A percentile compares a stretch with the other conserved stretches of the same genome.
Evolutionary conservation across 2,329 filamentous ascomycete genomes (phyloP).

Genomic region (Trichoderma pleuroti): DNA sequence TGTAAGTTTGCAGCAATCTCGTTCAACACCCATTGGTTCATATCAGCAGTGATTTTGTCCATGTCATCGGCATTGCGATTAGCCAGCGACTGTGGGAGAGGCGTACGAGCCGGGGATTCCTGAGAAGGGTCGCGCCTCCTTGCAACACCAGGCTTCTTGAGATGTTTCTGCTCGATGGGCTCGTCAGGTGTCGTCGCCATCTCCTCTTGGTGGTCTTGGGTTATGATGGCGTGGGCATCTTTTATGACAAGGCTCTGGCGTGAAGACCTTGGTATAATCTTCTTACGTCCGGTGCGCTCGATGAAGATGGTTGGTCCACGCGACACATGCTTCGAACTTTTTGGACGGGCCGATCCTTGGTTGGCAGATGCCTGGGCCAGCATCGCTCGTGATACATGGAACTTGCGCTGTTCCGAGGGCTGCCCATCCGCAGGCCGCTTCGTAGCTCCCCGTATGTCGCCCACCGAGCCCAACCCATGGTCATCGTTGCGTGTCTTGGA

Average conservation of each 20-base stretch:
- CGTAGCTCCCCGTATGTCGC: slow-evolving; percentile 18
- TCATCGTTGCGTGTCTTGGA: slow-evolving; percentile 18
- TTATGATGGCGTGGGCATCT: not conserved
- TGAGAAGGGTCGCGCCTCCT: slow-evolving; percentile 27
- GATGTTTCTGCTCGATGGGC: slow-evolving; percentile 25
- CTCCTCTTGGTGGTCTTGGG: slow-evolving; percentile 2
- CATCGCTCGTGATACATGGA: slow-evolving; percentile 52
- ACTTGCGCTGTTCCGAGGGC: slow-evolving; percentile 44
- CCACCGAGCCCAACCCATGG: not conserved
- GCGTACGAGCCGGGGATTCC: slow-evolving; percentile 24
- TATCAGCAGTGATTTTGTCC: slow-evolving; percentile 50
- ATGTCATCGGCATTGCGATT: slow-evolving; percentile 41
- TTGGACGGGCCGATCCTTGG: slow-evolving; percentile 25
- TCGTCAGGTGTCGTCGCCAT: slow-evolving; percentile 5
- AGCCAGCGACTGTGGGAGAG: slow-evolving; percentile 34
- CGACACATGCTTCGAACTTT: slow-evolving; percentile 41
- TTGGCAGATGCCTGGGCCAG: slow-evolving; percentile 31
- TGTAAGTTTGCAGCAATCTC: slow-evolving; percentile 55
- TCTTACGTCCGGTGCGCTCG: slow-evolving; percentile 46
- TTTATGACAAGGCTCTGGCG: slow-evolving; percentile 24
- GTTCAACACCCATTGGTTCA: slow-evolving; percentile 57
- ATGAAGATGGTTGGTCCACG: slow-evolving; percentile 52
- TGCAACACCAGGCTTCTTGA: slow-evolving; percentile 35
- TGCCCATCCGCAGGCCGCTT: slow-evolving; percentile 1
- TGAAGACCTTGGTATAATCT: slow-evolving; percentile 25